These are phyloP conservation scores for Nicotiana undulata DNA, from an alignment of 257 asterid genomes.

Conservation along the genomic window DNA sequence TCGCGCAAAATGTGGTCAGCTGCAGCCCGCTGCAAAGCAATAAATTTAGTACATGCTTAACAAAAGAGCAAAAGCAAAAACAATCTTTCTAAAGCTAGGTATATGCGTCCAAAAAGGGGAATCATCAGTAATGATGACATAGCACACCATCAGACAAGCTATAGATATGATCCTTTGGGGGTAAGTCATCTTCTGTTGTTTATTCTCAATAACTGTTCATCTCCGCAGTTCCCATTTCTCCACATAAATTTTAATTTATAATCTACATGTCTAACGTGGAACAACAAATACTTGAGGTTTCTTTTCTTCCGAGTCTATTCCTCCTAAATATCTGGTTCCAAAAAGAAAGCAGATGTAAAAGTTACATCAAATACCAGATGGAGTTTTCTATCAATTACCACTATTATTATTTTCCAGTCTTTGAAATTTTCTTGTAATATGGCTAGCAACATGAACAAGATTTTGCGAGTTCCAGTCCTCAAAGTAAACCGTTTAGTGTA, in stretches of 20 bases:
- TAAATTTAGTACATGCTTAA: not conserved
- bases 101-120: not conserved
- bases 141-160: not conserved
- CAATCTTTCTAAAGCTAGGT: not conserved
- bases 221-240: not conserved
- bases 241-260: not conserved
- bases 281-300: not conserved
- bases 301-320: not conserved
- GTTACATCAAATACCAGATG: not conserved
- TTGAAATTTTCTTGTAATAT: not conserved
- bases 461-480: not conserved
- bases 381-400: not conserved
- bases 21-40: conserved; percentile 61
- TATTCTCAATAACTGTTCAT: not conserved
- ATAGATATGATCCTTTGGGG: not conserved
- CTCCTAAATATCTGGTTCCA: not conserved
- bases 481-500: not conserved
- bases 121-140: not conserved
- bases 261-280: not conserved
- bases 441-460: not conserved
- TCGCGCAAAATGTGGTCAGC: conserved; percentile 93
- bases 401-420: not conserved
- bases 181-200: not conserved
- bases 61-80: not conserved
- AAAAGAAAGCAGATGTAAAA: not conserved